Evolutionary conservation across 192 early-diverging fungal species (phyloP).

Genomic region (Podila horticola): DNA sequence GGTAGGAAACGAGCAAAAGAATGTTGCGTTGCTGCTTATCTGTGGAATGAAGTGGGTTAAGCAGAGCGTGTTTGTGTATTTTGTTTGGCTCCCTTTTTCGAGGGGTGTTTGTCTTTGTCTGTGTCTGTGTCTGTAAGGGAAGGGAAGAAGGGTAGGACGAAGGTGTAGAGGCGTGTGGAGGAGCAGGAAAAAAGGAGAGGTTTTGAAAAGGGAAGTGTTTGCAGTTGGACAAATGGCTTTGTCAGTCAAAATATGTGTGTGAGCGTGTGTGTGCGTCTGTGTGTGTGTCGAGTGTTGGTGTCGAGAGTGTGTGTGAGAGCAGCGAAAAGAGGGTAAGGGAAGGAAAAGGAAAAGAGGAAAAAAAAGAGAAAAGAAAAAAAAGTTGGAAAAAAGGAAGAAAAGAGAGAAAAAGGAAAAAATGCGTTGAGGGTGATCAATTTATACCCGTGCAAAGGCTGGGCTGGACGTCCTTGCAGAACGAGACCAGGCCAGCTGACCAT

Average conservation of each 20-base stretch:
- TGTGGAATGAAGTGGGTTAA: not conserved
- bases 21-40: no score
- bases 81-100: conserved; percentile 2
- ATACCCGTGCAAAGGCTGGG: not conserved
- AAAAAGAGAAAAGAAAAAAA: not conserved
- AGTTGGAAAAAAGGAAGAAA: not conserved
- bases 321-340: not conserved
- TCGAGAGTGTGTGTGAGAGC: not conserved
- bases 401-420: not conserved
- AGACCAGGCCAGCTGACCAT: no score
- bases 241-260: no score
- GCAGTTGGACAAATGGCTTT: no score
- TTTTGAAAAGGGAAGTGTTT: no score
- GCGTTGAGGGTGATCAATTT: not conserved
- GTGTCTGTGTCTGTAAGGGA: conserved; percentile 1
- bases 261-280: not conserved
- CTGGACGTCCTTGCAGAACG: not conserved
- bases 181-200: no score
- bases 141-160: not conserved
- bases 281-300: not conserved
- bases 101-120: not conserved
- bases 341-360: conserved; percentile 2
- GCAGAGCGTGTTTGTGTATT: not conserved
- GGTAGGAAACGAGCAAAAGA: no score
- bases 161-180: no score